A percentile compares a stretch with the other conserved stretches of the same genome.
Evolutionary conservation across 805 yeast genomes (phyloP).

Genomic region (Yarrowia divulgata): DNA sequence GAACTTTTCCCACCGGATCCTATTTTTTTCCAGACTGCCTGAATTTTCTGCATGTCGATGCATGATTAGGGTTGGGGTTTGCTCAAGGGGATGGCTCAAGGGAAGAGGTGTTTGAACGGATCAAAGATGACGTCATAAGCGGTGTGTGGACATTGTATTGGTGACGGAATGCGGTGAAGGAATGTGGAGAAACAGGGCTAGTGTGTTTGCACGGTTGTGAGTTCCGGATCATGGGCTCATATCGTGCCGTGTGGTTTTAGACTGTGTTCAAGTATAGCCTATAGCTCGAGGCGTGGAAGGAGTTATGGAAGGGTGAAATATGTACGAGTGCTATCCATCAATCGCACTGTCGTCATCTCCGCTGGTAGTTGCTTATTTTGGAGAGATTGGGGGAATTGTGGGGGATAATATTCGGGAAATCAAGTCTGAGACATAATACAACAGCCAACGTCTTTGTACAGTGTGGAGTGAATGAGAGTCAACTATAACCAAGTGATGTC

Average conservation of each 20-base stretch:
- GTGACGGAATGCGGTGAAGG: neutral
- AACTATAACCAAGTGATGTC: no score
- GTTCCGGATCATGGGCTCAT: neutral
- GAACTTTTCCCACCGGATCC: neutral
- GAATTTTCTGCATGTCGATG: conserved; percentile 20
- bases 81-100: neutral
- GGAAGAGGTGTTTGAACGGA: no score
- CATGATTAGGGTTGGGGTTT: conserved; percentile 36
- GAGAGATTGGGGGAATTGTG: no score
- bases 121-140: neutral
- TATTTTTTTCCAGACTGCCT: conserved; percentile 9
- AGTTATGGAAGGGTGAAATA: no score
- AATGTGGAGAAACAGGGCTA: neutral
- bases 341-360: no score
- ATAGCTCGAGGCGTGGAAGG: no score
- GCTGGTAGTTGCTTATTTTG: no score
- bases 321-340: no score
- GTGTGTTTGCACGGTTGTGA: neutral
- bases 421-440: neutral
- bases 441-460: conserved; percentile 8
- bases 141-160: no score
- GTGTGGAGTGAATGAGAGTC: neutral
- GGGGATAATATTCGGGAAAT: no score
- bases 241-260: neutral
- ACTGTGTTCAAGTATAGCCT: neutral